These are phyloP conservation scores for Neurospora sp. DNA, from an alignment of 495 filamentous ascomycete species.

Conservation along the genomic window DNA sequence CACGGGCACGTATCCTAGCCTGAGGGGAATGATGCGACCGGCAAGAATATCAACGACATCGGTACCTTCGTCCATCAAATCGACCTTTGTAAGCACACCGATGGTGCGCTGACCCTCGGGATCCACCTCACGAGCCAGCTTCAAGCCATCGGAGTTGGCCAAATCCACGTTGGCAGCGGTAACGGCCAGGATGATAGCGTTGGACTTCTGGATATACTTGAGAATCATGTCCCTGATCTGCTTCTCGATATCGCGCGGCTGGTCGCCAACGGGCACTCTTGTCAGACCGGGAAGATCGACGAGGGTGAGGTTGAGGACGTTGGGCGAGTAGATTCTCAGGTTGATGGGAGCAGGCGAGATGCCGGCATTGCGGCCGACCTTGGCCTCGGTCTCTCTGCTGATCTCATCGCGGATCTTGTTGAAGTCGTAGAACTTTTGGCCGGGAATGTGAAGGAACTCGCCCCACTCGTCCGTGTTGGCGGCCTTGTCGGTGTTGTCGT, in stretches of 20 bases:
- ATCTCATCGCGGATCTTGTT: slow-evolving; percentile 99
- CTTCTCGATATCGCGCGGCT: slow-evolving; percentile 94
- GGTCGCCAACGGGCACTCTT: slow-evolving; percentile 95
- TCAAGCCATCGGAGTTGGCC: slow-evolving; percentile 96
- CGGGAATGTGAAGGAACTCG: slow-evolving; percentile 96
- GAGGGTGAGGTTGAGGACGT: slow-evolving; percentile 93
- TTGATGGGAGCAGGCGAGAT: slow-evolving; percentile 96
- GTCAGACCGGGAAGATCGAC: slow-evolving; percentile 97
- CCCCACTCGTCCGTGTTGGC: slow-evolving; percentile 95
- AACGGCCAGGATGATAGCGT: slow-evolving; percentile 95
- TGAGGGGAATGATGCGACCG: slow-evolving; percentile 91
- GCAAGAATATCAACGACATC: slow-evolving; percentile 99
- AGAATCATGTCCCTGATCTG: slow-evolving; percentile 98
- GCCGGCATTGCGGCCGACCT: slow-evolving; percentile 91
- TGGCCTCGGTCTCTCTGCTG: slow-evolving; percentile 88
- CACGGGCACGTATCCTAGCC: slow-evolving; percentile 94
- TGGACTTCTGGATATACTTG: slow-evolving; percentile 96
- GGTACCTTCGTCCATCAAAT: slow-evolving; percentile 98
- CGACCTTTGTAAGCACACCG: slow-evolving; percentile 97
- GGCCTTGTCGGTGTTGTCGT: slow-evolving; percentile 57
- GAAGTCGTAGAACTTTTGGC: slow-evolving; percentile 98
- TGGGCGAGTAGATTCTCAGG: slow-evolving; percentile 93
- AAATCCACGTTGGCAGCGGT: slow-evolving; percentile 95
- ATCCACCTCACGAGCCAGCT: slow-evolving; percentile 94
- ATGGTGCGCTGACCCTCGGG: slow-evolving; percentile 97